Conservation (phyloP, 1,139 yeast species). For the Lodderomyces elongisporus region DNA sequence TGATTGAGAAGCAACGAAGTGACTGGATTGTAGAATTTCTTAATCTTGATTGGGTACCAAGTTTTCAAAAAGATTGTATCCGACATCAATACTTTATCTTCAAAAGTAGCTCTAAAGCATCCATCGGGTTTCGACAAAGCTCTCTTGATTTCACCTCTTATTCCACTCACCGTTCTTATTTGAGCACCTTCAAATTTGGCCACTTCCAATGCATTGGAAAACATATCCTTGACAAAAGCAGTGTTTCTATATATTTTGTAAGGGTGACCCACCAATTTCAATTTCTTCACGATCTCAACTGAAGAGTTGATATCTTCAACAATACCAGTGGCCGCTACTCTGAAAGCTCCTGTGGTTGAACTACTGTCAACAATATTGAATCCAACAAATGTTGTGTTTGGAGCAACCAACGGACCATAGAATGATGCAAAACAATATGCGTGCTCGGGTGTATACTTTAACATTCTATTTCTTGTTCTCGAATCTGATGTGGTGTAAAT, state of each 20-base stretch:
- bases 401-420: slow-evolving; percentile 95
- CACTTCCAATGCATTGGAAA: slow-evolving; percentile 84
- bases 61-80: slow-evolving; percentile 89
- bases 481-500: slow-evolving; percentile 95
- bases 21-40: slow-evolving; percentile 92
- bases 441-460: slow-evolving; percentile 97
- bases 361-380: slow-evolving; percentile 81
- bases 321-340: slow-evolving; percentile 97
- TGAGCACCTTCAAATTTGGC: slow-evolving; percentile 98
- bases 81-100: slow-evolving; percentile 86
- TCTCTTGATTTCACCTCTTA: slow-evolving; percentile 94
- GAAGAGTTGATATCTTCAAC: slow-evolving; percentile 89
- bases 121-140: slow-evolving; percentile 95
- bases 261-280: slow-evolving; percentile 93
- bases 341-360: slow-evolving; percentile 82
- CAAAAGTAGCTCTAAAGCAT: slow-evolving; percentile 96
- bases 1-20: slow-evolving; percentile 74
- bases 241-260: slow-evolving; percentile 92
- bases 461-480: slow-evolving; percentile 94
- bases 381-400: slow-evolving; percentile 96
- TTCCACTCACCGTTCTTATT: slow-evolving; percentile 93
- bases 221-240: slow-evolving; percentile 97
- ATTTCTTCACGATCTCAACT: slow-evolving; percentile 89
- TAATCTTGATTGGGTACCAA: slow-evolving; percentile 93
- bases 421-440: slow-evolving; percentile 95